A percentile compares a stretch with the other conserved stretches of the same genome.
Evolutionary conservation across 805 yeast genomes (phyloP).

Genomic region (Kregervanrija fluxuum): DNA sequence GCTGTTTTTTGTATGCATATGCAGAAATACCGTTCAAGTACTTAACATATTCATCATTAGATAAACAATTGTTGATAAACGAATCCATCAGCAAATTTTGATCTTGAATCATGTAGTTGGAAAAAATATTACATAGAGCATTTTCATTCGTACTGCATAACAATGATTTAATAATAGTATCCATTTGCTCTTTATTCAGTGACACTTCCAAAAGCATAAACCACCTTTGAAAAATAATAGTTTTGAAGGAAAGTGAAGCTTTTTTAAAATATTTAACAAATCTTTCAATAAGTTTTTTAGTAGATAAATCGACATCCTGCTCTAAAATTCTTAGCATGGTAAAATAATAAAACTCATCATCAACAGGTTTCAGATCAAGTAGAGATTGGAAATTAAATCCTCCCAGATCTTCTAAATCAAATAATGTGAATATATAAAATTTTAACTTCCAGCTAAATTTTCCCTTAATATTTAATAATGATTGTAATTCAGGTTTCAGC

Average conservation of each 20-base stretch:
- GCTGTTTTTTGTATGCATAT: slow-evolving; percentile 36
- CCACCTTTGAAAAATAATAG: slow-evolving; percentile 45
- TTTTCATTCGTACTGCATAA: slow-evolving; percentile 17
- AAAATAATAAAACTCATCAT: slow-evolving; percentile 14
- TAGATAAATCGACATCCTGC: slow-evolving; percentile 22
- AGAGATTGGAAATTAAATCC: background rate
- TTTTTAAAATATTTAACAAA: slow-evolving; percentile 23
- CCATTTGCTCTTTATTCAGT: slow-evolving; percentile 26
- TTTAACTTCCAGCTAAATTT: slow-evolving; percentile 36
- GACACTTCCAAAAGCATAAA: slow-evolving; percentile 35
- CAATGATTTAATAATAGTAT: slow-evolving; percentile 23
- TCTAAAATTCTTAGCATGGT: slow-evolving; percentile 38
- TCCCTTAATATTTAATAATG: slow-evolving; percentile 16
- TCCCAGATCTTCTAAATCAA: slow-evolving; percentile 27
- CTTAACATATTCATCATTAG: background rate
- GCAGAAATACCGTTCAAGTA: slow-evolving; percentile 34
- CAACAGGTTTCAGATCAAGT: slow-evolving; percentile 1
- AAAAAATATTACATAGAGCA: slow-evolving; percentile 20
- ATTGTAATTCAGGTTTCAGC: slow-evolving; percentile 14
- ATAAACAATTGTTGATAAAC: slow-evolving; percentile 11
- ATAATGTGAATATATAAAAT: slow-evolving; percentile 42
- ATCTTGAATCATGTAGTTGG: slow-evolving; percentile 40
- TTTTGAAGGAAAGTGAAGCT: slow-evolving; percentile 10
- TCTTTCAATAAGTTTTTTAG: slow-evolving; percentile 7
- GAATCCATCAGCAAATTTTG: slow-evolving; percentile 32